Evolutionary conservation across 805 yeast genomes (phyloP), one percentile per base, ranked within the genome.

Genomic region (Nakazawaea wickerhamii): DNA sequence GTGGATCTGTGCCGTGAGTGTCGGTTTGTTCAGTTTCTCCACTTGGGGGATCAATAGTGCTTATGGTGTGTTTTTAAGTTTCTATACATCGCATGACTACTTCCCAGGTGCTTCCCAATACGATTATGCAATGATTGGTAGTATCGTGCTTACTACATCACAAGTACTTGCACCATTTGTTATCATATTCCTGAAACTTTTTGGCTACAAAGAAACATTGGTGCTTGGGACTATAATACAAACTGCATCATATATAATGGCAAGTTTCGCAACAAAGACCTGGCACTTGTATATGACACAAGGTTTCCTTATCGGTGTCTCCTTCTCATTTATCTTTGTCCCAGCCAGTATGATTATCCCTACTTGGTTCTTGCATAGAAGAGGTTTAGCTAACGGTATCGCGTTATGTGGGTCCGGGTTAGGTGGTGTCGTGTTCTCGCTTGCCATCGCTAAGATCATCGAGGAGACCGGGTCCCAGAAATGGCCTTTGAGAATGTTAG

Each of bases 21-120:
- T 71, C 0, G 62, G 70, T 34, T 43, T 71, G 17, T 55, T 73
- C 9, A 70, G 73, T 55, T 71, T 77, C 45, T 59, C 72, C 20
- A 73, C 84, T 0, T 82, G 88, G 87, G 89, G 89, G 5, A 69
- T 78, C 50, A 77, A 77, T 44, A 60, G 70, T 9, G 76, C 77
- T 10, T 81, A 71, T 55, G 84, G 84, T 43, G 73, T 81, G 1
- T 79, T 73, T 49, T 61, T 81, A 34, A 65, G 79, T 1, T 70
- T 61, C 47, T 81, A 78, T 56, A 43, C 78, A 15, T 69, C 71
- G 30, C 55, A 71, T 39, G 58, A 68, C 17, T 63, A 67, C 1
- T 79, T 73, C 50, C 57, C 60, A 0, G 82, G 79, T 1, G 84
- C 82, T 0, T 57, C 69, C 2, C 65, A 69, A 25, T 58, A 71